Evolutionary conservation across 2,329 filamentous ascomycete genomes (phyloP), one percentile per base, ranked within the genome.

Genomic region (Nectriaceae sp.): DNA sequence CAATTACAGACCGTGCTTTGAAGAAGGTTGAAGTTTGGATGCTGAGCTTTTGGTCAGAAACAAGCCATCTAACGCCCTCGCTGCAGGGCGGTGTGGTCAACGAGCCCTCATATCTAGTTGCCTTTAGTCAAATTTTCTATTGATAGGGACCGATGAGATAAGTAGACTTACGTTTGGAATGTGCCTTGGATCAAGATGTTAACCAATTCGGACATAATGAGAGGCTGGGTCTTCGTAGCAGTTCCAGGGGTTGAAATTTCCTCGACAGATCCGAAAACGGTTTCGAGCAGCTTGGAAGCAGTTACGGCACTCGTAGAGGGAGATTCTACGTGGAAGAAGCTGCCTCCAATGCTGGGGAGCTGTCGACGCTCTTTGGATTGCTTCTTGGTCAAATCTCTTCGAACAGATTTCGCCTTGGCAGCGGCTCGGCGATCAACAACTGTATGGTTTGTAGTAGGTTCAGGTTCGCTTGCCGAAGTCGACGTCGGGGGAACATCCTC

Each of bases 11-110:
- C 65, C 82, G 81, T 47, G 80, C 75, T 37, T 66, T 68, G 55
- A 77, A 73, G 63, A 68, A 84, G 15, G 75, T 79, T 4, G 64
- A 64, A 15, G 78, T 70, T 54, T 73, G 68, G 52, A 84, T 66
- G 29, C 65, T 63, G 3, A 83, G 61, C 31, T 75, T 73, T 47
- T 77, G 56, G 50, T 71, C 68, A 54, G 75, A 75, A 36, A 83
- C 66, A 40, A 80, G 66, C 72, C 80, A 84, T 10, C 65, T 70
- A 19, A 85, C 69, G 21, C 75, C 76, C 64, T 85, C 80, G 15
- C 72, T 71, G 67, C 83, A 85, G 4, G 83, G 83, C 18, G 83
- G 83, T 0, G 82, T 85, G 35, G 83, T 86, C 40, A 86, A 70
- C 16, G 79, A 83, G 18, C 83, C 83, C 11, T 66, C 64, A 70